phyloP scores from a whole-genome alignment of 331 rosid genomes.

The Phaseolus coccineus region DNA sequence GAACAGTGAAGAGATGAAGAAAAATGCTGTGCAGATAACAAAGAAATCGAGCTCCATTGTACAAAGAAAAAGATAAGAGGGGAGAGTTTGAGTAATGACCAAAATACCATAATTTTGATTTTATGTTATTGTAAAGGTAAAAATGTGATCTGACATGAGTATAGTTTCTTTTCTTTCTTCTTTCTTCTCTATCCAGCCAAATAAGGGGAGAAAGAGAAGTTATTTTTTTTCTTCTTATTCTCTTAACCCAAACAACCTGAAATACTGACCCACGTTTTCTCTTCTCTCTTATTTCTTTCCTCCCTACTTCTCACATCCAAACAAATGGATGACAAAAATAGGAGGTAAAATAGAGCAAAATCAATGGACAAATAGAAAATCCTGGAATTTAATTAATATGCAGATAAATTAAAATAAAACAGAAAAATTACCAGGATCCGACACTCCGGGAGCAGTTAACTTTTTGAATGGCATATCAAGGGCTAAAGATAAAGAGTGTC shows the following conservation, averaged over 20 bases:
- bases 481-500: conserved; percentile 78
- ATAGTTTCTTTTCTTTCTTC: background rate
- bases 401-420: conserved; percentile 10
- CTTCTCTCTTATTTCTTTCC: background rate
- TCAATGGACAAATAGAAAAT: conserved; percentile 16
- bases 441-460: conserved; percentile 59
- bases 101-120: background rate
- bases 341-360: background rate
- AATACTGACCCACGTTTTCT: background rate
- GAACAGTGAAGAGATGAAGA: background rate
- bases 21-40: background rate
- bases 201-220: background rate
- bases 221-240: background rate
- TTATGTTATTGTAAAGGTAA: background rate
- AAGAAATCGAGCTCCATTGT: background rate
- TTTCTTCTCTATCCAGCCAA: background rate
- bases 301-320: conserved; percentile 4
- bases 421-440: conserved; percentile 58
- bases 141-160: background rate
- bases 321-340: background rate
- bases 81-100: background rate
- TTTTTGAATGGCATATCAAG: conserved; percentile 73
- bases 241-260: background rate
- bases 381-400: conserved; percentile 20
- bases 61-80: background rate